Conservation (phyloP, 73 alveolate genomes). For the Paramecium biaurelia region DNA sequence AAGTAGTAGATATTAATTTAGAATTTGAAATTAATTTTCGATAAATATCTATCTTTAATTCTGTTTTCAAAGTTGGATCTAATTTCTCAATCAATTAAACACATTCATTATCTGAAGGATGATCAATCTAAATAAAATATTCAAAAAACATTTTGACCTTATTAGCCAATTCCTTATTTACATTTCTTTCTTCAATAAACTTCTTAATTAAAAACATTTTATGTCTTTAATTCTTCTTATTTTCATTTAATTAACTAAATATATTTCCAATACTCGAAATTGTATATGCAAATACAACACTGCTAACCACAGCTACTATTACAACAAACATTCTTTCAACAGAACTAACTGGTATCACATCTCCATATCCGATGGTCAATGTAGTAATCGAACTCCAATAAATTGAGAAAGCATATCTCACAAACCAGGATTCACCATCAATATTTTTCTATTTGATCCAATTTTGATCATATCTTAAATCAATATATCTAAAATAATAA, state of each 20-base stretch:
- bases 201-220: background rate
- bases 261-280: conserved; percentile 48
- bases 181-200: background rate
- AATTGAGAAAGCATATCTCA: conserved; percentile 8
- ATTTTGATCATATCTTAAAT: background rate
- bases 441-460: background rate
- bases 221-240: conserved; percentile 23
- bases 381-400: conserved; percentile 60
- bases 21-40: conserved; percentile 1
- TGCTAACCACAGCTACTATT: conserved; percentile 16
- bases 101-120: conserved; percentile 37
- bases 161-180: background rate
- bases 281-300: conserved; percentile 56
- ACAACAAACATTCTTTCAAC: background rate
- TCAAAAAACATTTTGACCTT: conserved; percentile 58
- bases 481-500: background rate
- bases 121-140: conserved; percentile 48
- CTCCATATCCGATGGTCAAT: conserved; percentile 62
- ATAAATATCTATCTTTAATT: conserved; percentile 30
- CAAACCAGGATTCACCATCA: background rate
- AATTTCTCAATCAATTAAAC: conserved; percentile 14
- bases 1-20: conserved; percentile 33
- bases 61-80: conserved; percentile 25
- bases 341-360: conserved; percentile 51
- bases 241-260: conserved; percentile 50